Evolutionary conservation across 768 basidiomycete genomes (phyloP), one percentile per base, ranked within the genome.

Genomic region (Botryobasidium botryosum): DNA sequence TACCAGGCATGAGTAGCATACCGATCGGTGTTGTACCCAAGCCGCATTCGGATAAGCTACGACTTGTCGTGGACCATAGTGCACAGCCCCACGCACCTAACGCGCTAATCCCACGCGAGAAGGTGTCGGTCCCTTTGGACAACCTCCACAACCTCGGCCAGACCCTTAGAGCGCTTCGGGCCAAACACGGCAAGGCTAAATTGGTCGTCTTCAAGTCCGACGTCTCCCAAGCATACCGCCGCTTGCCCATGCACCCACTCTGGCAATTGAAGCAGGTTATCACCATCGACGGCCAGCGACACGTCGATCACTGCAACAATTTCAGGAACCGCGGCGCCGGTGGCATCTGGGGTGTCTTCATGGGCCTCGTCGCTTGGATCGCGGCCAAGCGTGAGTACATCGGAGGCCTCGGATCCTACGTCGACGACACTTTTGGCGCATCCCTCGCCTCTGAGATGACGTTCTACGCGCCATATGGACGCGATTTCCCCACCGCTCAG

Each of bases 221-320:
- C 40, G 56, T 69, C 0, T 46, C 56, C 0, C 53, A 62, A 10
- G 68, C 68, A 0, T 70, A 67, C 26, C 50, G 59, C 0, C 55
- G 57, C 0, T 40, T 66, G 7, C 68, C 66, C 0, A 53, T 66
- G 49, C 61, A 67, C 36, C 62, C 59, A 0, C 32, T 53, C 0
- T 68, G 66, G 67, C 64, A 70, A 37, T 46, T 68, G 1, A 62
- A 62, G 13, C 67, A 69, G 28, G 43, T 66, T 0, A 52, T 61
- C 6, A 51, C 51, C 13, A 53, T 52, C 0, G 55, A 60, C 28
- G 55, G 51, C 24, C 6, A 48, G 10, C 48, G 37, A 2, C 51
- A 58, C 41, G 49, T 68, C 15, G 63, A 64, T 48, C 50, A 61
- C 3, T 54, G 57, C 45, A 59, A 54, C 29, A 51, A 40, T n/a